Conservation (phyloP, 2,329 filamentous ascomycete genomes). For the Zasmidium angulare region DNA sequence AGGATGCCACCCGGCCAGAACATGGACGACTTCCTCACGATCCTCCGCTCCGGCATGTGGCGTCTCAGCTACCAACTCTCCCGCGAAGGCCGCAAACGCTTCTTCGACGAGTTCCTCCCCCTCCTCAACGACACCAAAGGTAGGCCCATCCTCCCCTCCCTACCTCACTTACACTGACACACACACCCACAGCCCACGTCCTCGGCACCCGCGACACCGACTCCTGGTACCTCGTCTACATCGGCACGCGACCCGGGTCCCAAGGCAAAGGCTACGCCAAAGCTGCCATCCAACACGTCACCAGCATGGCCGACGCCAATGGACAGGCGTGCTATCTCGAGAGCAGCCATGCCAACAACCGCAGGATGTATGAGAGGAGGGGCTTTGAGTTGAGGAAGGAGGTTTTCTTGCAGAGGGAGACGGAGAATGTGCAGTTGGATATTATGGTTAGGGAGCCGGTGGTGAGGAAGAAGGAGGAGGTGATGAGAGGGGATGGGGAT, state of each 20-base stretch:
- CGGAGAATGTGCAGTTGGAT: conserved; percentile 64
- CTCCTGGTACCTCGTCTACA: conserved; percentile 80
- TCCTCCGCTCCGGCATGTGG: conserved; percentile 75
- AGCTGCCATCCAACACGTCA: conserved; percentile 70
- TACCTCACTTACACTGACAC: too few relatives aligned
- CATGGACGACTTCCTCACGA: conserved; percentile 71
- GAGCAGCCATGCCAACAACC: conserved; percentile 68
- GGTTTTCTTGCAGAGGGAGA: conserved; percentile 61
- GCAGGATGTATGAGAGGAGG: conserved; percentile 70
- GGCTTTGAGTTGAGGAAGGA: conserved; percentile 67
- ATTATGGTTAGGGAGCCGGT: conserved; percentile 78
- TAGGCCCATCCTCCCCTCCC: too few relatives aligned
- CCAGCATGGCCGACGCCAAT: conserved; percentile 65
- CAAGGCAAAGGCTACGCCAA: conserved; percentile 71
- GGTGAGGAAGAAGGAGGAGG: too few relatives aligned
- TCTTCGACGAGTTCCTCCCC: conserved; percentile 75
- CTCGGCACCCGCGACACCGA: conserved; percentile 64
- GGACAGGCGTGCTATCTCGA: conserved; percentile 73
- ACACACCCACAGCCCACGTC: conserved; percentile 47
- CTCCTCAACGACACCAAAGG: conserved; percentile 70
- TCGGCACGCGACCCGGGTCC: conserved; percentile 71
- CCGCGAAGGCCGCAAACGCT: conserved; percentile 68
- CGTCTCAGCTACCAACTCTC: conserved; percentile 73
- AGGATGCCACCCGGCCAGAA: conserved; percentile 75
- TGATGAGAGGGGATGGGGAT: conserved; percentile 14